phyloP scores from a whole-genome alignment of 768 basidiomycete species.

The Tylopilus rubrobrunneus region DNA sequence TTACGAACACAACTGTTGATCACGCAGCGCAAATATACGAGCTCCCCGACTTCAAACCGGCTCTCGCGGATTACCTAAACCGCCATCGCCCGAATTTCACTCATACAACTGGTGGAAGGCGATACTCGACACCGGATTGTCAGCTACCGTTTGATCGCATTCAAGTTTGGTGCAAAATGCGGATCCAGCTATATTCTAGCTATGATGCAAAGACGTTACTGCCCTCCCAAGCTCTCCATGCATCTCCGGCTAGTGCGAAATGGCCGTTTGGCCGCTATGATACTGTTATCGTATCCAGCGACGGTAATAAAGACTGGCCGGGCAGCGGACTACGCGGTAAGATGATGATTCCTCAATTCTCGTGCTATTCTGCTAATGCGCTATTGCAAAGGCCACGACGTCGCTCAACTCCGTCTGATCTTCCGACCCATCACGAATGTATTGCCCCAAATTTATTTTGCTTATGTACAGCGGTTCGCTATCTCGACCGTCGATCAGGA shows the following conservation, averaged over 20 bases:
- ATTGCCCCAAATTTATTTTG: background rate
- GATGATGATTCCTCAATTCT: too few relatives aligned
- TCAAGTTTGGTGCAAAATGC: background rate
- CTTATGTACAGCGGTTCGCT: background rate
- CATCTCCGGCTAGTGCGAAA: background rate
- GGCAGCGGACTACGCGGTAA: too few relatives aligned
- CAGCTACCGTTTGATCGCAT: background rate
- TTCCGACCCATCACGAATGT: background rate
- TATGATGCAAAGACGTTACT: background rate
- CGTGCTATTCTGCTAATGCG: too few relatives aligned
- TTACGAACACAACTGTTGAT: background rate
- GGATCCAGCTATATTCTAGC: background rate
- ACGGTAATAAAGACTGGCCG: background rate
- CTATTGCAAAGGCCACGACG: background rate
- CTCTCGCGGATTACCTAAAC: background rate
- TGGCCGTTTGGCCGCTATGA: background rate
- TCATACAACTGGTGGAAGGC: background rate
- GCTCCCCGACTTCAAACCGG: background rate
- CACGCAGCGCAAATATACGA: background rate
- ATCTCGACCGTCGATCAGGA: background rate
- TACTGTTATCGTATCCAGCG: background rate
- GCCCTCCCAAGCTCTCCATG: background rate
- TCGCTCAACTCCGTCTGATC: background rate
- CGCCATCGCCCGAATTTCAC: background rate
- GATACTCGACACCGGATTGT: background rate